A percentile compares a stretch with the other conserved stretches of the same genome.
These are phyloP conservation scores for Phytophthora multivora DNA, from an alignment of 352 stramenopile species.

Conservation along the genomic window DNA sequence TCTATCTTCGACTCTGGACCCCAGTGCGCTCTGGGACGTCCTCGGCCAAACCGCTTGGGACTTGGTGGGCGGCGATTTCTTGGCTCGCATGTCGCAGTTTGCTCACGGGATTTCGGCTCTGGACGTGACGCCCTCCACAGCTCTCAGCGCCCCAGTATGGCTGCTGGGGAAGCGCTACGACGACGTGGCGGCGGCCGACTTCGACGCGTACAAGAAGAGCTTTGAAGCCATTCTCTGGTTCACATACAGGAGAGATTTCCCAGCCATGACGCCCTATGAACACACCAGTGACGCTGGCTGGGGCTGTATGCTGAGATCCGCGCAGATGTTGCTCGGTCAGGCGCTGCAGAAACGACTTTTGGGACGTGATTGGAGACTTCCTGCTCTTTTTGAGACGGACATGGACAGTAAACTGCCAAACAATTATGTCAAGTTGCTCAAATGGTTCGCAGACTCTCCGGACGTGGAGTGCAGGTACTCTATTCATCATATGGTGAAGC, in stretches of 20 bases:
- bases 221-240: constrained; percentile 88
- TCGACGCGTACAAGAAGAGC: constrained; percentile 54
- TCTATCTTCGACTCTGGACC: constrained; percentile 21
- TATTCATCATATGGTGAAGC: constrained; percentile 92
- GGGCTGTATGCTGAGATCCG: constrained; percentile 96
- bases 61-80: constrained; percentile 46
- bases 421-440: constrained; percentile 64
- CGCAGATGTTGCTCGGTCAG: constrained; percentile 95
- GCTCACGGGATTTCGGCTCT: constrained; percentile 81
- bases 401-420: constrained; percentile 41
- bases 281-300: constrained; percentile 93
- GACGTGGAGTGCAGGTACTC: constrained; percentile 76
- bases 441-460: constrained; percentile 88
- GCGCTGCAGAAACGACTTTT: constrained; percentile 84
- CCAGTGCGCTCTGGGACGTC: constrained; percentile 27
- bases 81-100: constrained; percentile 79
- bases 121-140: constrained; percentile 45
- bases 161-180: constrained; percentile 49
- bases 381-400: constrained; percentile 31
- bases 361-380: constrained; percentile 53
- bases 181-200: constrained; percentile 38
- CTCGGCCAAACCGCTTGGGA: constrained; percentile 35
- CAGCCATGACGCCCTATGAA: constrained; percentile 86
- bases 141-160: constrained; percentile 50
- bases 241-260: constrained; percentile 91